A percentile compares a stretch with the other conserved stretches of the same genome.
These are phyloP conservation scores for Protea cynaroides DNA, from an alignment of 164 flowering plant genomes.

Conservation along the genomic window DNA sequence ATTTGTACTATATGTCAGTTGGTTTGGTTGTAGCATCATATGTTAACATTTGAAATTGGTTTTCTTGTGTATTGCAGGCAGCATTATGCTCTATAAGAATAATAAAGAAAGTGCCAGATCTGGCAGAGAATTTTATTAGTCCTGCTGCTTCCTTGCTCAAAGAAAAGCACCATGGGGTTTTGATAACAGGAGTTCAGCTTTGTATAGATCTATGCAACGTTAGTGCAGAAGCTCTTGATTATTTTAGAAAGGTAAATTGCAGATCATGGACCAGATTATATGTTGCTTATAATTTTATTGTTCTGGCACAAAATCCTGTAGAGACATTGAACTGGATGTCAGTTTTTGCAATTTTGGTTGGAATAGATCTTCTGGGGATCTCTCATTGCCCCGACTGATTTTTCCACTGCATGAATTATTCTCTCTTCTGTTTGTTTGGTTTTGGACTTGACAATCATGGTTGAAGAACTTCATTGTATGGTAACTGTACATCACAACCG, in stretches of 20 bases:
- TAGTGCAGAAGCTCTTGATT: constrained; percentile 85
- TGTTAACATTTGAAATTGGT: constrained; percentile 2
- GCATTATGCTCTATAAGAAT: constrained; percentile 94
- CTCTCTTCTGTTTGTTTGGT: too few species aligned
- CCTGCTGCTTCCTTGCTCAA: constrained; percentile 78
- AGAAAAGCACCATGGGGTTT: constrained; percentile 97
- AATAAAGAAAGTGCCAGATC: constrained; percentile 90
- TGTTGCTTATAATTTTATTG: background rate
- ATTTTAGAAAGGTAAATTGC: constrained; percentile 74
- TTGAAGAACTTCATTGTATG: too few species aligned
- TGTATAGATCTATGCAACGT: constrained; percentile 87
- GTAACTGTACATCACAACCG: too few species aligned
- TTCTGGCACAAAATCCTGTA: background rate
- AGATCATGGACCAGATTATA: background rate
- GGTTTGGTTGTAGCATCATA: background rate
- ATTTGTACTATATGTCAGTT: too few species aligned
- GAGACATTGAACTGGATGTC: background rate
- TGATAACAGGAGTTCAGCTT: constrained; percentile 89
- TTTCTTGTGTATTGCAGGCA: constrained; percentile 45
- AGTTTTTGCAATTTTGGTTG: too few species aligned
- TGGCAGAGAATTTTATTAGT: constrained; percentile 90
- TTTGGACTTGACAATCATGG: too few species aligned
- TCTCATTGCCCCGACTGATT: too few species aligned
- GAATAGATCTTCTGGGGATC: too few species aligned
- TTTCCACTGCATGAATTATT: too few species aligned